phyloP scores from a whole-genome alignment of 306 rosid genomes.

The Pterocarpus santalinus region DNA sequence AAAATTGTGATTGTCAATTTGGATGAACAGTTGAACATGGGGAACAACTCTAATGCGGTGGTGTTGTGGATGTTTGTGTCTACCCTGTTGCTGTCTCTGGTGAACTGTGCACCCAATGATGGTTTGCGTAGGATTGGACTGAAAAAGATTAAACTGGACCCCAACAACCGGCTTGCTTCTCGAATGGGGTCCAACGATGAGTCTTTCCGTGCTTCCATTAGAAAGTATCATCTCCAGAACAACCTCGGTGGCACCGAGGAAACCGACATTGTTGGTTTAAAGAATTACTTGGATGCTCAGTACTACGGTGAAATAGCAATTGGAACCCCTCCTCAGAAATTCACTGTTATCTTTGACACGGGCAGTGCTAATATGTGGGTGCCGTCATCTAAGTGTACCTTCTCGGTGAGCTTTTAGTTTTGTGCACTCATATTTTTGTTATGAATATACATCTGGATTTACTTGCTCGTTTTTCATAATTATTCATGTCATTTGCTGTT shows the following conservation, averaged over 20 bases:
- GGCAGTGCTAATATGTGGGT: slow-evolving; percentile 98
- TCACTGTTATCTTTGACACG: slow-evolving; percentile 87
- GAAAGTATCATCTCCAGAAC: slow-evolving; percentile 54
- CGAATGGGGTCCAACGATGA: slow-evolving; percentile 57
- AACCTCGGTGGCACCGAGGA: slow-evolving; percentile 50
- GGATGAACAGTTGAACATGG: slow-evolving; percentile 64
- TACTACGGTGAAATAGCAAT: slow-evolving; percentile 87
- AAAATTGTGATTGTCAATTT: slow-evolving; percentile 13
- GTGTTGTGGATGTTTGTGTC: slow-evolving; percentile 55
- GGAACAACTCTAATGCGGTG: slow-evolving; percentile 33
- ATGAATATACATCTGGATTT: neutral
- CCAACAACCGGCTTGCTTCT: slow-evolving; percentile 56
- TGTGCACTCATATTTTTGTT: neutral
- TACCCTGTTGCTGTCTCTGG: slow-evolving; percentile 53
- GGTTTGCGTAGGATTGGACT: slow-evolving; percentile 79
- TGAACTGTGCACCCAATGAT: slow-evolving; percentile 53
- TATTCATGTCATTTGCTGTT: slow-evolving; percentile 39
- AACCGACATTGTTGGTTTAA: slow-evolving; percentile 66
- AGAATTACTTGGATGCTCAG: slow-evolving; percentile 95
- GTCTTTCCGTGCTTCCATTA: slow-evolving; percentile 50
- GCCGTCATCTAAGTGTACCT: slow-evolving; percentile 75
- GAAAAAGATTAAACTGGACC: slow-evolving; percentile 68
- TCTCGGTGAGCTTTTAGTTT: slow-evolving; percentile 66
- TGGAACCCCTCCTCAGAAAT: slow-evolving; percentile 86
- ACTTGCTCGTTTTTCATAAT: neutral